Evolutionary conservation across 345 rosid species (phyloP).

Genomic region (Theobroma cacao): DNA sequence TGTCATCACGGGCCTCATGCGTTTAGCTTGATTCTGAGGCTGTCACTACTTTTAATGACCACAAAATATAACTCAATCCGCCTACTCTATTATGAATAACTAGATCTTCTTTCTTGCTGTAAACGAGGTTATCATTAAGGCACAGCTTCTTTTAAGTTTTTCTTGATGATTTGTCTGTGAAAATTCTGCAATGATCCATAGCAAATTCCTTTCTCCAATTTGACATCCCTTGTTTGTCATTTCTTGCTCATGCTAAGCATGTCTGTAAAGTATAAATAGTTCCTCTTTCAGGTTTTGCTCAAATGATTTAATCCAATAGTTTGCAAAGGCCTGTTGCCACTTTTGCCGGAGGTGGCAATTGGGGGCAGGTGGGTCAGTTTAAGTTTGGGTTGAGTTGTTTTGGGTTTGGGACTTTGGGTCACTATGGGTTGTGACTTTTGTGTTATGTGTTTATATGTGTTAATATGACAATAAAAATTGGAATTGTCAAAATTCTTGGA

Average conservation of each 20-base stretch:
- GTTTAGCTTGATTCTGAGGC: not conserved
- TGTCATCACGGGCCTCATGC: not conserved
- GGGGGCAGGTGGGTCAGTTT: not conserved
- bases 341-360: not conserved
- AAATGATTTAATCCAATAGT: not conserved
- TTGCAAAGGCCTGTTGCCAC: not conserved
- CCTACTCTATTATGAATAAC: not conserved
- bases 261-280: not conserved
- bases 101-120: not conserved
- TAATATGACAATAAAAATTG: too few species aligned
- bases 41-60: not conserved
- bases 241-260: not conserved
- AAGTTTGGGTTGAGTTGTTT: not conserved
- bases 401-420: not conserved
- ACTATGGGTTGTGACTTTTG: not conserved
- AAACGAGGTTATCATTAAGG: not conserved
- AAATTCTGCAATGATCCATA: not conserved
- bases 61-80: not conserved
- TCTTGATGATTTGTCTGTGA: not conserved
- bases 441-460: too few species aligned
- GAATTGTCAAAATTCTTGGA: not conserved
- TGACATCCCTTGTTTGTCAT: not conserved
- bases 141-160: too few species aligned
- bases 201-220: not conserved
- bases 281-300: not conserved